A percentile compares a stretch with the other conserved stretches of the same genome.
Evolutionary conservation across 257 asterid species (phyloP).

Genomic region (Solanum chilense): DNA sequence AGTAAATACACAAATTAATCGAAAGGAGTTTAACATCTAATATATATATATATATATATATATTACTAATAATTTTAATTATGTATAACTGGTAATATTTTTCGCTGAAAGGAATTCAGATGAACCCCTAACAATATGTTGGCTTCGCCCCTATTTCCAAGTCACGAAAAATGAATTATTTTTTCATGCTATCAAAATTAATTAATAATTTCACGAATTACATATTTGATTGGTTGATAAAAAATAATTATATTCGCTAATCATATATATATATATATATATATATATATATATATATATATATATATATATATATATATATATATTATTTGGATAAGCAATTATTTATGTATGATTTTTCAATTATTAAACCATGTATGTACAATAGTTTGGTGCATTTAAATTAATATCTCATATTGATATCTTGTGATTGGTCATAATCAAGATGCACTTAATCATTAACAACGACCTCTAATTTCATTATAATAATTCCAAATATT

Average conservation of each 20-base stretch:
- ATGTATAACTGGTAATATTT: no score
- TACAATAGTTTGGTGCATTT: background rate
- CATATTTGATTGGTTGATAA: background rate
- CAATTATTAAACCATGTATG: background rate
- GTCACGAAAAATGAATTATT: background rate
- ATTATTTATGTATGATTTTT: background rate
- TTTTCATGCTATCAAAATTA: background rate
- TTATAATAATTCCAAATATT: background rate
- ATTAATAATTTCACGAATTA: background rate
- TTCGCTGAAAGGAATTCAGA: no score
- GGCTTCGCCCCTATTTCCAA: no score
- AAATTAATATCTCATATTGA: background rate
- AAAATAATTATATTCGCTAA: background rate
- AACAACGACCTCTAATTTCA: background rate
- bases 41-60: no score
- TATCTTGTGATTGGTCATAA: background rate
- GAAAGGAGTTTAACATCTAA: no score
- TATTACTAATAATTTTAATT: no score
- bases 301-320: no score
- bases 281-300: background rate
- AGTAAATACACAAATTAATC: rapidly evolving
- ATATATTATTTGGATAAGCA: background rate
- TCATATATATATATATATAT: no score
- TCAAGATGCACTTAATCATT: background rate
- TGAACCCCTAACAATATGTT: no score